Percentiles rank a stretch among this genome's conserved stretches.
phyloP scores from a whole-genome alignment of 768 basidiomycete species.

The Boletus huronensis region DNA sequence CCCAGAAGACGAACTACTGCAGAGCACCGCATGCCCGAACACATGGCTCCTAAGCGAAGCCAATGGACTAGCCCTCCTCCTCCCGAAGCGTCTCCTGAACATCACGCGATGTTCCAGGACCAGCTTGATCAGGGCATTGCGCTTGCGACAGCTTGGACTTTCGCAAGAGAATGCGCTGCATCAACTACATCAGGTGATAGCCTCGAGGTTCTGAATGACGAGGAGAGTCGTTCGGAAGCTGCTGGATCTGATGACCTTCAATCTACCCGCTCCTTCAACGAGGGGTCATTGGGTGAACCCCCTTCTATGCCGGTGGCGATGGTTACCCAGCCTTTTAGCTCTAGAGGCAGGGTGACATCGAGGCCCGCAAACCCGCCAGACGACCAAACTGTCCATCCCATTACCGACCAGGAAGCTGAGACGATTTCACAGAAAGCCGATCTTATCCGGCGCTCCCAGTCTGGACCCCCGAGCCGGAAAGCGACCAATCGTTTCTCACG shows the following conservation, averaged over 20 bases:
- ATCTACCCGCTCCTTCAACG: constrained; percentile 65
- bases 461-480: constrained; percentile 40
- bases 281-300: constrained; percentile 36
- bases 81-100: constrained; percentile 64
- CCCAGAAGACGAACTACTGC: constrained; percentile 33
- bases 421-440: constrained; percentile 36
- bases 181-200: constrained; percentile 58
- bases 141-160: constrained; percentile 62
- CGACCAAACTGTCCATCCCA: not conserved
- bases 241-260: constrained; percentile 66
- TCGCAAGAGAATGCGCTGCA: constrained; percentile 52
- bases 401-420: constrained; percentile 6
- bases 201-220: constrained; percentile 60
- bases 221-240: constrained; percentile 55
- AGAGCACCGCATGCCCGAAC: constrained; percentile 47
- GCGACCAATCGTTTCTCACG: constrained; percentile 36
- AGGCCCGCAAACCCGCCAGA: constrained; percentile 9
- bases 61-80: constrained; percentile 89
- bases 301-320: constrained; percentile 10
- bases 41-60: constrained; percentile 76
- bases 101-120: constrained; percentile 63
- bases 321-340: constrained; percentile 6
- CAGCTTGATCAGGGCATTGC: constrained; percentile 63
- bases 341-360: constrained; percentile 28
- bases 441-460: constrained; percentile 40